Evolutionary conservation across 1,284 basidiomycete genomes (phyloP).

Genomic region (Marasmius tenuissimus): DNA sequence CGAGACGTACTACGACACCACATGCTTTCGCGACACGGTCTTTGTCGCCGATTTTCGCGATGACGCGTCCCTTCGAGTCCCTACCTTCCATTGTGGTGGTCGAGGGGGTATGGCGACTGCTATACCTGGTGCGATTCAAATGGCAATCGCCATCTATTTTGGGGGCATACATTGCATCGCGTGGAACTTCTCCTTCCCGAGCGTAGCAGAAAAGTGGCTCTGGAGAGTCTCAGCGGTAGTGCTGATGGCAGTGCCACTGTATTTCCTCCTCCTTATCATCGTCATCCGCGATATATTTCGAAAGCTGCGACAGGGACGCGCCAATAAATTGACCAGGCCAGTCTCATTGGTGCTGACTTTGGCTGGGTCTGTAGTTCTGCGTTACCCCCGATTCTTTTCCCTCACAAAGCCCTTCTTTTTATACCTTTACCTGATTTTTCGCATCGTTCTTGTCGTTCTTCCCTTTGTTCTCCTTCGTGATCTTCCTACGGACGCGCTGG

Average conservation of each 20-base stretch:
- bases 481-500: constrained; percentile 7
- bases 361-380: not conserved
- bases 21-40: not conserved
- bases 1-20: not conserved
- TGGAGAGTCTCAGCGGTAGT: constrained; percentile 14
- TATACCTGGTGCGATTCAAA: not conserved
- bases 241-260: constrained; percentile 9
- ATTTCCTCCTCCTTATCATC: not conserved
- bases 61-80: not conserved
- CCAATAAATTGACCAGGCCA: not conserved
- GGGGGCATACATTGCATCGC: constrained; percentile 21
- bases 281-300: not conserved
- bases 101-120: too few relatives aligned
- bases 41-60: not conserved
- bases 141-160: constrained; percentile 11
- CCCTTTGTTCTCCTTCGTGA: constrained; percentile 1
- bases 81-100: not conserved
- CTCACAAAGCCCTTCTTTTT: not conserved
- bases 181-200: constrained; percentile 18
- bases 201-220: constrained; percentile 11
- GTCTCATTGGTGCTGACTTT: not conserved
- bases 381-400: not conserved
- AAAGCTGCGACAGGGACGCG: not conserved
- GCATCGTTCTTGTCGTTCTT: not conserved
- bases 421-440: not conserved